Evolutionary conservation across 768 basidiomycete genomes (phyloP), one percentile per base, ranked within the genome.

Genomic region (Calocera viscosa): DNA sequence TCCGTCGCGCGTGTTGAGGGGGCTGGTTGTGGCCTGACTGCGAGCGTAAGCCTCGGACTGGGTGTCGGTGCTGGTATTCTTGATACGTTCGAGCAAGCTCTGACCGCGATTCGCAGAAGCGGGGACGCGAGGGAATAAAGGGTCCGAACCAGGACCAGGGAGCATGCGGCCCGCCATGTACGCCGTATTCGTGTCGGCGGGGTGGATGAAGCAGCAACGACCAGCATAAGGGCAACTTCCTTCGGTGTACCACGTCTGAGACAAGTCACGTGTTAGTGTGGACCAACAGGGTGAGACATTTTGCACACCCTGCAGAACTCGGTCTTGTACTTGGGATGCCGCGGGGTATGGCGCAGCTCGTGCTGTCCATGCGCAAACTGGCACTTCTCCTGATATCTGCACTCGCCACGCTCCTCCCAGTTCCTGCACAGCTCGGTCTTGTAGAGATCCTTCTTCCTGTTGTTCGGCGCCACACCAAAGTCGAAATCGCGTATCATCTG

Each of bases 251-350:
- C 53, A 60, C 16, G 53, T 60, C 53, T 60, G 53, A 32, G 30
- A 60, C 53, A 60, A 28, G 30, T 60, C 53, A 60, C 53, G 53
- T 60, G 53, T 60, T 26, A 60, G 53, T 30, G 5, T 10, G 26
- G 22, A 2, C 30, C 53, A 26, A 32, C 53, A 28, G 19, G 14
- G 26, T 60, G 53, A 60, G 30, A 60, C 53, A 26, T 60, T 32
- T 10, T 14, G 24, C 85, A 70, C 72, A 91, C 90, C 79, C 91
- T 85, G 75, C 91, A 94, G 70, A 94, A 91, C 76, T 94, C 91
- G 11, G 92, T 94, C 77, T 94, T 94, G 77, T 94, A 94, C 90
- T 94, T 94, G 49, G 92, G 92, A 75, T 94, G 91, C 70, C 91
- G 83, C 70, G 86, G 76, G n/a, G 93, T 90, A 66, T 82, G 85